These are phyloP conservation scores for Rhododendron ovatum DNA, from an alignment of 148 eudicot species.

Conservation along the genomic window DNA sequence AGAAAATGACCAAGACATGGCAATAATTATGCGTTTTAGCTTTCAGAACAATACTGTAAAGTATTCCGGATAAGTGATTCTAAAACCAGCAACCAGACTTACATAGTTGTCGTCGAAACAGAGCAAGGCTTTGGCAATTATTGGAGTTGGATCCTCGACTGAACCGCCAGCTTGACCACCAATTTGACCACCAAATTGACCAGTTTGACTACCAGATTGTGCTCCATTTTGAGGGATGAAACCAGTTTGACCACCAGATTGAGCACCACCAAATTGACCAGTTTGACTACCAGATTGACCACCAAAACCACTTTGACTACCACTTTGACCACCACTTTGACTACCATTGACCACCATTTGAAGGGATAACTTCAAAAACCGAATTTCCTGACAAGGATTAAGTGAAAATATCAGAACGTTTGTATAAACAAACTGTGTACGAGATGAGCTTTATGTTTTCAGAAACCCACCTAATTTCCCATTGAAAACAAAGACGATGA, in stretches of 20 bases:
- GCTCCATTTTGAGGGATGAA: too few relatives aligned
- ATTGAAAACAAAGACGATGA: slow-evolving; percentile 17
- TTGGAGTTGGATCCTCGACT: slow-evolving; percentile 29
- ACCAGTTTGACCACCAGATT: not conserved
- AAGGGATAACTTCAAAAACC: slow-evolving; percentile 13
- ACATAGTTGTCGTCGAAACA: slow-evolving; percentile 59
- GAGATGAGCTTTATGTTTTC: not conserved
- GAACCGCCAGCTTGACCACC: slow-evolving; percentile 12
- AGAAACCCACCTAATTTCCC: slow-evolving; percentile 26
- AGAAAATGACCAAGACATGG: not conserved
- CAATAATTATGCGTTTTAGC: not conserved
- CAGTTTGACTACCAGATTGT: not conserved
- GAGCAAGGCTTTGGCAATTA: slow-evolving; percentile 45
- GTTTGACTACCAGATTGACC: not conserved
- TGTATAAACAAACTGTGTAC: not conserved
- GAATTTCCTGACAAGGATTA: slow-evolving; percentile 29
- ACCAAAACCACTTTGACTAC: not conserved
- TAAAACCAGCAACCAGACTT: slow-evolving; percentile 10
- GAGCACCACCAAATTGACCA: not conserved
- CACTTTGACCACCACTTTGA: not conserved
- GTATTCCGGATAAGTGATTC: not conserved
- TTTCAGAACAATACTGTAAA: not conserved
- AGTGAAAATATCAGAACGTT: not conserved
- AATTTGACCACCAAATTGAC: not conserved
- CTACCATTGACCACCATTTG: slow-evolving; percentile 12